Evolutionary conservation across 805 yeast species (phyloP), one percentile per base, ranked within the genome.

Genomic region (Kockiozyma suomiensis): DNA sequence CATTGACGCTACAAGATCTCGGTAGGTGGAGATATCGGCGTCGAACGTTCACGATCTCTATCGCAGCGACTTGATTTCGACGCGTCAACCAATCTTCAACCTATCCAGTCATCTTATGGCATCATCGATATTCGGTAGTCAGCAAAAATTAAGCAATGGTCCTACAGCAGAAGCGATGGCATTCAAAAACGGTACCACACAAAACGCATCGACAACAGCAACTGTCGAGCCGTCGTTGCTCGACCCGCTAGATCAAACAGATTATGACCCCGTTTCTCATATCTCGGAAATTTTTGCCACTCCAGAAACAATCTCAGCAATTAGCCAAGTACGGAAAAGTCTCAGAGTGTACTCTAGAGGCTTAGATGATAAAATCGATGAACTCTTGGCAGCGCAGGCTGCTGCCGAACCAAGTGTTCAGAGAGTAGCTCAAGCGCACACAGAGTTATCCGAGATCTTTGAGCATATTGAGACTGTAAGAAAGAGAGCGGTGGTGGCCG

Each of bases 401-500:
- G 61, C 62, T 1, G 66, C 66, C 4, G 61, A 50, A 50, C 63
- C 66, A 3, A 59, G 64, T 21, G 59, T 59, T 2, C 57, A 54
- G 63, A 49, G 66, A 3, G 66, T 62, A n/a, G 64, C 66, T 15
- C 45, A 40, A 10, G 66, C 66, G 13, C 66, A 62, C n/a, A 47
- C 53, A 1, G 66, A 62, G 37, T 43, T 61, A 17, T 40, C 55
- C 17, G 58, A 42, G 15, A 50, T 59, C 42, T 55, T 53, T 32
- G 26, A 68, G 56, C 59, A 81, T 49, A 81, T 85, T 55, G 72
- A 76, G 19, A 73, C 74, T 6, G 81, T 86, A 47, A 79, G 82
- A 63, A 54, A 66, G 5, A 73, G 81, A 48, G 83, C 92, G 0
- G 67, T 69, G 6, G 67, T 74, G 4, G 87, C 96, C 0, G 90